Conservation (phyloP, 2,329 filamentous ascomycete species). For the Exophiala sp. region DNA sequence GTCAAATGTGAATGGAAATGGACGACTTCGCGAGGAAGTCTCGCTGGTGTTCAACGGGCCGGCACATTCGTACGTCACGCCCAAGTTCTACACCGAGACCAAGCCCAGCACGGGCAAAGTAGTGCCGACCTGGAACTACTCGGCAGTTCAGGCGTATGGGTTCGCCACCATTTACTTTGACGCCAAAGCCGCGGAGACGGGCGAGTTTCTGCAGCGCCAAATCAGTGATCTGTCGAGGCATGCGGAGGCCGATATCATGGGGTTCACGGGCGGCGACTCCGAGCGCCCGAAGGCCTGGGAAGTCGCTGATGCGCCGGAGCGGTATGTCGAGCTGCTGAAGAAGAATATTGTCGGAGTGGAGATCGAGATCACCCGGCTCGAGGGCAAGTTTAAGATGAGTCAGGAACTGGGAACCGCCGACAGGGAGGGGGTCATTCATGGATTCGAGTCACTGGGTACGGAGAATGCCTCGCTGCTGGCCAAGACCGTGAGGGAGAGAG, state of each 20-base stretch:
- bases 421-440: constrained; percentile 51
- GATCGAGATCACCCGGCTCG: constrained; percentile 50
- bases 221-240: constrained; percentile 49
- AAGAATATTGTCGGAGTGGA: constrained; percentile 58
- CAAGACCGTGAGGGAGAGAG: constrained; percentile 33
- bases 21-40: constrained; percentile 47
- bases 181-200: constrained; percentile 41
- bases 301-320: constrained; percentile 52
- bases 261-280: constrained; percentile 30
- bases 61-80: constrained; percentile 59
- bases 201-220: constrained; percentile 47
- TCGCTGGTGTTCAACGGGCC: constrained; percentile 57
- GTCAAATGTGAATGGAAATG: no score
- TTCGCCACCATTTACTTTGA: constrained; percentile 51
- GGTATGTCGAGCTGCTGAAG: constrained; percentile 53
- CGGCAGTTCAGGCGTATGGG: constrained; percentile 60
- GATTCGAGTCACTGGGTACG: constrained; percentile 46
- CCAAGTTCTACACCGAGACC: constrained; percentile 61
- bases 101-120: constrained; percentile 61
- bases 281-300: constrained; percentile 49
- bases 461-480: constrained; percentile 34
- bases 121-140: constrained; percentile 66
- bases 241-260: constrained; percentile 53
- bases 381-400: constrained; percentile 63
- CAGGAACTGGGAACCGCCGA: constrained; percentile 54